phyloP scores from a whole-genome alignment of 2,329 filamentous ascomycete genomes.

The Falciphora oryzae region DNA sequence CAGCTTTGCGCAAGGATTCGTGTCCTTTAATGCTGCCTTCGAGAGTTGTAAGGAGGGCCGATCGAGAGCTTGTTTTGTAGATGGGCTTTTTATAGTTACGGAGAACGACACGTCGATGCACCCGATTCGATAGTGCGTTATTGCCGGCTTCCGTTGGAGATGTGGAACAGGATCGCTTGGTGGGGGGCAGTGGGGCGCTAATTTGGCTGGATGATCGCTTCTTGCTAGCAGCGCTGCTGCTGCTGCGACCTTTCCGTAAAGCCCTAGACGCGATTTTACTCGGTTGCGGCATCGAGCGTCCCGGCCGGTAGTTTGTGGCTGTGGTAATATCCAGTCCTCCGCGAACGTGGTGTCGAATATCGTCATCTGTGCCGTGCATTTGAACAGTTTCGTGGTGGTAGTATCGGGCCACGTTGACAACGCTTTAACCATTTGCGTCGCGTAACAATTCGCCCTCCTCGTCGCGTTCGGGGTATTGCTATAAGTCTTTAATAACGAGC shows the following conservation, averaged over 20 bases:
- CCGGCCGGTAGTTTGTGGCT: slow-evolving; percentile 27
- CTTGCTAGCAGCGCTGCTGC: slow-evolving; percentile 16
- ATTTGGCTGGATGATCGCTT: slow-evolving; percentile 26
- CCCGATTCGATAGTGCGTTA: slow-evolving; percentile 25
- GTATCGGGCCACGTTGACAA: slow-evolving; percentile 12
- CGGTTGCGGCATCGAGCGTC: slow-evolving; percentile 11
- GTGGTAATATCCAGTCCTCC: slow-evolving; percentile 27
- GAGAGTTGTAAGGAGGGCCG: too few relatives aligned
- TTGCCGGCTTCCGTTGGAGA: too few relatives aligned
- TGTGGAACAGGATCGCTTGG: slow-evolving; percentile 24
- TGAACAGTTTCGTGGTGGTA: slow-evolving; percentile 12
- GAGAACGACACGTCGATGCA: slow-evolving; percentile 36
- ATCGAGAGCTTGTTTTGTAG: too few relatives aligned
- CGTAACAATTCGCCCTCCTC: not conserved
- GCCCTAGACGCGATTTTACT: slow-evolving; percentile 12
- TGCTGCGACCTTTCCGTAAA: slow-evolving; percentile 19
- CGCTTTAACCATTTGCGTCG: not conserved
- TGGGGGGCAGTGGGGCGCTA: slow-evolving; percentile 13
- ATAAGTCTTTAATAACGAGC: slow-evolving; percentile 34
- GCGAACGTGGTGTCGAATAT: slow-evolving; percentile 28
- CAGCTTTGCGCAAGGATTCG: too few relatives aligned
- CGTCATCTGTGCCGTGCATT: slow-evolving; percentile 8
- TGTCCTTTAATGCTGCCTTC: too few relatives aligned
- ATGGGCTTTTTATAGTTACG: too few relatives aligned
- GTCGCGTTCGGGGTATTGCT: slow-evolving; percentile 1